These are phyloP conservation scores for Trifolium dubium DNA, from an alignment of 306 rosid species.

Conservation along the genomic window DNA sequence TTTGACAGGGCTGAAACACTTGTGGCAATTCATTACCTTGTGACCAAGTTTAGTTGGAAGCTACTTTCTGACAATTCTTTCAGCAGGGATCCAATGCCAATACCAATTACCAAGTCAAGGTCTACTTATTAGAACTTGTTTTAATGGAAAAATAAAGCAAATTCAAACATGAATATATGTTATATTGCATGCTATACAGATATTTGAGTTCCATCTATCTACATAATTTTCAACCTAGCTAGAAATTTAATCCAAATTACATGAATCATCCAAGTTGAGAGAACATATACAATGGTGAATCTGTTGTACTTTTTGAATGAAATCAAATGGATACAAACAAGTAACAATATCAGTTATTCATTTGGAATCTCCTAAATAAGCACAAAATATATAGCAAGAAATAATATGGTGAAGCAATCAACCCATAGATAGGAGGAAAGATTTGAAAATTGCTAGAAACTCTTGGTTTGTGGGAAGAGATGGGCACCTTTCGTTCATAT, in stretches of 20 bases:
- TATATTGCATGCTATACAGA: slow-evolving; percentile 3
- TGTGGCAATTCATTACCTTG: slow-evolving; percentile 66
- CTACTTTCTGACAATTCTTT: slow-evolving; percentile 58
- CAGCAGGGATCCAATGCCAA: slow-evolving; percentile 64
- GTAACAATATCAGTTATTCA: slow-evolving; percentile 21
- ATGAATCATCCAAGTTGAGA: slow-evolving; percentile 1
- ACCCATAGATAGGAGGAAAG: slow-evolving; percentile 28
- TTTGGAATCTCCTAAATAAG: slow-evolving; percentile 24
- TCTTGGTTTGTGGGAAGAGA: slow-evolving; percentile 71
- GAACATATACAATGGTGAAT: slow-evolving; percentile 29
- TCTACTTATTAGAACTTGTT: slow-evolving; percentile 41
- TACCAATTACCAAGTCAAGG: slow-evolving; percentile 69
- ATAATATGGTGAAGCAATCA: slow-evolving; percentile 33
- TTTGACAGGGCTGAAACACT: slow-evolving; percentile 69
- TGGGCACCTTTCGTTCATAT: slow-evolving; percentile 95
- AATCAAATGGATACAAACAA: slow-evolving; percentile 23
- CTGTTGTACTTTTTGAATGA: not conserved
- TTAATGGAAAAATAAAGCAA: not conserved
- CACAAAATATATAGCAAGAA: slow-evolving; percentile 13
- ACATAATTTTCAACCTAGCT: slow-evolving; percentile 35
- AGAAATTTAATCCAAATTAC: slow-evolving; percentile 32
- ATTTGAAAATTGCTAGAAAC: slow-evolving; percentile 54
- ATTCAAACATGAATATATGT: not conserved
- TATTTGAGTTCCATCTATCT: slow-evolving; percentile 28
- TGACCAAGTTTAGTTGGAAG: slow-evolving; percentile 75